Conservation (phyloP, 192 early-diverging fungal species). For the Kappamyces sp. region DNA sequence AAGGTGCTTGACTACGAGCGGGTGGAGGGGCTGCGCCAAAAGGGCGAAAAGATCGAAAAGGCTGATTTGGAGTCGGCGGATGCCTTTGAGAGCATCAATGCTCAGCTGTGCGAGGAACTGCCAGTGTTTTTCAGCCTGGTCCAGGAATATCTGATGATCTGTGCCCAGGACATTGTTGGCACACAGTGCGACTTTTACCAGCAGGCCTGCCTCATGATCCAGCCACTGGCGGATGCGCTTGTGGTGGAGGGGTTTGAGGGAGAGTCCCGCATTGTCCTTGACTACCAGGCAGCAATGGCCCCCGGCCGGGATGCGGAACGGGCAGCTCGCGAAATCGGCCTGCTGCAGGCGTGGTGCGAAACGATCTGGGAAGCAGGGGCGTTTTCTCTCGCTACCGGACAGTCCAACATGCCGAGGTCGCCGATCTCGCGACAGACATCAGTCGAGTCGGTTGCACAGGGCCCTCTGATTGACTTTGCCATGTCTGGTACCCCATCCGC, state of each 20-base stretch:
- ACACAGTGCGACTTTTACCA: slow-evolving; percentile 50
- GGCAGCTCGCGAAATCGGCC: too few species aligned
- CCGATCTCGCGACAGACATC: too few species aligned
- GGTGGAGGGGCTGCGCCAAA: slow-evolving; percentile 49
- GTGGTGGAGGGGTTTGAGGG: not conserved
- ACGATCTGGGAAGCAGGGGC: too few species aligned
- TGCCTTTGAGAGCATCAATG: slow-evolving; percentile 61
- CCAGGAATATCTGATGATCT: slow-evolving; percentile 54
- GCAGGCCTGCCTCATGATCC: slow-evolving; percentile 35
- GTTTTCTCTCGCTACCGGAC: too few species aligned
- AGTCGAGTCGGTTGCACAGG: too few species aligned
- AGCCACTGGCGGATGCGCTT: slow-evolving; percentile 9
- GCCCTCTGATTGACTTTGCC: too few species aligned
- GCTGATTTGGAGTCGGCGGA: slow-evolving; percentile 57
- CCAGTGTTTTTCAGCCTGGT: slow-evolving; percentile 57
- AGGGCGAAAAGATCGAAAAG: slow-evolving; percentile 63
- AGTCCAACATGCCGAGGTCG: too few species aligned
- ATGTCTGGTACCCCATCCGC: too few species aligned
- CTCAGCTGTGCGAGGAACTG: slow-evolving; percentile 67
- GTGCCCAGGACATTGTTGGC: slow-evolving; percentile 48
- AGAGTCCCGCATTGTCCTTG: too few species aligned
- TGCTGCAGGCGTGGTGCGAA: too few species aligned
- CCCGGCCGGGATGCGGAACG: too few species aligned
- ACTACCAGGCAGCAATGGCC: too few species aligned
- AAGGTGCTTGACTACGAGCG: slow-evolving; percentile 71